A percentile compares a stretch with the other conserved stretches of the same genome.
Evolutionary conservation across 306 rosid genomes (phyloP).

Genomic region (Comarum palustre): DNA sequence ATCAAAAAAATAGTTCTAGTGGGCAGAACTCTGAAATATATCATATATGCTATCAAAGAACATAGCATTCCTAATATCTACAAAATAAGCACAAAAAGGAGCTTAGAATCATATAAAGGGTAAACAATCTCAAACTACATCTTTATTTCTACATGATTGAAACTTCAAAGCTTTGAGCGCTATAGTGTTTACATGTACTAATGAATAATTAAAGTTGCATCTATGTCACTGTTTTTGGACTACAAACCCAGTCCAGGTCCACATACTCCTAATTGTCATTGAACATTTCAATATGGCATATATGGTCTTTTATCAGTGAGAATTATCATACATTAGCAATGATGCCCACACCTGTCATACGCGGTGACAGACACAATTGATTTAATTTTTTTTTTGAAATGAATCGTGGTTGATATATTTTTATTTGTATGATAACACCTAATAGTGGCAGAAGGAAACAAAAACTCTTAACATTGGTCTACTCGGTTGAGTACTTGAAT

Average conservation of each 20-base stretch:
- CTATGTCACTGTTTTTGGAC: neutral
- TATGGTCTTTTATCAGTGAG: no score
- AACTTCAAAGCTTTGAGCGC: neutral
- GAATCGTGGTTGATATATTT: no score
- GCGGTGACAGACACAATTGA: no score
- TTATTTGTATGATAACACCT: no score
- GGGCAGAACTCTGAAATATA: neutral
- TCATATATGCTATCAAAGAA: neutral
- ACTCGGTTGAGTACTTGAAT: no score
- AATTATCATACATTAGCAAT: no score
- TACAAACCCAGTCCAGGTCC: conserved; percentile 8
- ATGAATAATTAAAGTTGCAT: conserved; percentile 1
- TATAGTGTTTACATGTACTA: conserved; percentile 8
- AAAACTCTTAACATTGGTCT: no score
- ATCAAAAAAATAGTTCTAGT: neutral
- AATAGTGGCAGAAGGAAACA: no score
- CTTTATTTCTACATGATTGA: neutral
- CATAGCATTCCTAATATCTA: neutral
- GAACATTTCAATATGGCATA: neutral
- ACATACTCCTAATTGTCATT: neutral
- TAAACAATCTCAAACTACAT: neutral
- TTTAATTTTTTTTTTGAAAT: no score
- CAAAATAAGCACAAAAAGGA: conserved; percentile 3
- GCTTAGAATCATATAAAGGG: neutral
- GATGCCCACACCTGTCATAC: no score